Percentiles rank a stretch among this genome's conserved stretches.
These are phyloP conservation scores for Grosmannia clavigera DNA, from an alignment of 2,329 filamentous ascomycete genomes.

Conservation along the genomic window DNA sequence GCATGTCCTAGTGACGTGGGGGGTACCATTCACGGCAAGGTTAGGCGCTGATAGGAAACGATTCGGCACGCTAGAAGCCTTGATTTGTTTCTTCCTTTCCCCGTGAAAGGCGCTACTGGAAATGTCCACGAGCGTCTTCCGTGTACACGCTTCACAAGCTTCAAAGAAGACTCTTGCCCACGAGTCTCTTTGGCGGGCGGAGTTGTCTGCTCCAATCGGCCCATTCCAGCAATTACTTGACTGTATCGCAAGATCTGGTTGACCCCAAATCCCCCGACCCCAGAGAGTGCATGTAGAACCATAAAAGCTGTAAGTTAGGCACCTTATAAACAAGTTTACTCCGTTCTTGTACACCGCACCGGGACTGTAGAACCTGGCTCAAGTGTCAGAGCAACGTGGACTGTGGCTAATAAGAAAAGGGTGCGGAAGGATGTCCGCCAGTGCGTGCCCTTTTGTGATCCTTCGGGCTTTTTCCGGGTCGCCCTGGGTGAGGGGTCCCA, in stretches of 20 bases:
- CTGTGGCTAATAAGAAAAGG: background rate
- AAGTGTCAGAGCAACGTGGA: background rate
- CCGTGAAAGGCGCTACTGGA: too few species aligned
- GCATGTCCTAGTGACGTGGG: slow-evolving; percentile 1
- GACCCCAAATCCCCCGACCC: too few species aligned
- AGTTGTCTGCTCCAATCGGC: too few species aligned
- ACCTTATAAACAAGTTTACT: too few species aligned
- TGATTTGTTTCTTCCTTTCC: background rate
- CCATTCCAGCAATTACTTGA: too few species aligned
- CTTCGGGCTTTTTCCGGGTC: background rate
- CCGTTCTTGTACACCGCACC: background rate
- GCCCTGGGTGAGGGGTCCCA: too few species aligned
- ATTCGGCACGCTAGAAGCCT: slow-evolving; percentile 1
- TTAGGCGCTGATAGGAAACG: background rate
- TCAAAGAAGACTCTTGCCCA: too few species aligned
- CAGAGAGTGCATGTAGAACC: too few species aligned
- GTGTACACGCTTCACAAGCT: too few species aligned
- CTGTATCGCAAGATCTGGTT: too few species aligned
- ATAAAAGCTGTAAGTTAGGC: too few species aligned
- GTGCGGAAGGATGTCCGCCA: background rate
- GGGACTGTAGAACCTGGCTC: background rate
- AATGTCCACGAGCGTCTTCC: background rate
- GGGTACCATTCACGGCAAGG: background rate
- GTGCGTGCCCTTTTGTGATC: background rate
- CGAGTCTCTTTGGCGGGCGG: too few species aligned